Conservation (phyloP, 257 asterid species). For the Fraxinus excelsior region DNA sequence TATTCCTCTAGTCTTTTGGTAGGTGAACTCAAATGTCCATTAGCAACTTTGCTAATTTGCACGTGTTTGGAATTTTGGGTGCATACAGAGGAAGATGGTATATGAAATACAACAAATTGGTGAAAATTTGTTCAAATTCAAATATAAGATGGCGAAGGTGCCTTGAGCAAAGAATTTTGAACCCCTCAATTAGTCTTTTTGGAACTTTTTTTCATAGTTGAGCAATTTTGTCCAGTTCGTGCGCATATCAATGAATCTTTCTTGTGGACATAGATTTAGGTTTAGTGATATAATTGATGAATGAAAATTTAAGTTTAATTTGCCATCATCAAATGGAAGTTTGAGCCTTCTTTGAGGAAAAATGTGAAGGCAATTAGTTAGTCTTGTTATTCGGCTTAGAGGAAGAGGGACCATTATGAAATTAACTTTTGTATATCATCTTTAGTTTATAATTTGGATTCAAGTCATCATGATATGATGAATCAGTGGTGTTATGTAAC, state of each 20-base stretch:
- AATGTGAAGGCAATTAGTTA: background rate
- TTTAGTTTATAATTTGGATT: background rate
- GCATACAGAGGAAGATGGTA: constrained; percentile 23
- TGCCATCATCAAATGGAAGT: constrained; percentile 3
- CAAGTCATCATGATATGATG: background rate
- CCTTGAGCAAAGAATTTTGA: background rate
- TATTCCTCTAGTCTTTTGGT: constrained; percentile 1
- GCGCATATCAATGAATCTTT: background rate
- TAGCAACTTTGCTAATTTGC: background rate
- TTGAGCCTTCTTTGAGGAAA: constrained; percentile 4
- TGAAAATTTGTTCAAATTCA: too few relatives aligned
- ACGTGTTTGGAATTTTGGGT: constrained; percentile 19
- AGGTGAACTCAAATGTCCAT: constrained; percentile 17
- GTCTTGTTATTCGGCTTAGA: background rate
- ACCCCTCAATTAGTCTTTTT: background rate
- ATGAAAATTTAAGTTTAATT: background rate
- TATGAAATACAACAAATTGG: background rate
- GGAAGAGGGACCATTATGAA: background rate
- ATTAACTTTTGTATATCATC: background rate
- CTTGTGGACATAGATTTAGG: background rate
- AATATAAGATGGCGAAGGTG: background rate
- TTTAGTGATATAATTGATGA: background rate
- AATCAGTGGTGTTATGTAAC: background rate
- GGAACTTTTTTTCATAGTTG: background rate
- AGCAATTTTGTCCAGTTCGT: background rate